Base-by-base conservation (phyloP, 148 eudicot species). In the Pouteria glomerata region DNA sequence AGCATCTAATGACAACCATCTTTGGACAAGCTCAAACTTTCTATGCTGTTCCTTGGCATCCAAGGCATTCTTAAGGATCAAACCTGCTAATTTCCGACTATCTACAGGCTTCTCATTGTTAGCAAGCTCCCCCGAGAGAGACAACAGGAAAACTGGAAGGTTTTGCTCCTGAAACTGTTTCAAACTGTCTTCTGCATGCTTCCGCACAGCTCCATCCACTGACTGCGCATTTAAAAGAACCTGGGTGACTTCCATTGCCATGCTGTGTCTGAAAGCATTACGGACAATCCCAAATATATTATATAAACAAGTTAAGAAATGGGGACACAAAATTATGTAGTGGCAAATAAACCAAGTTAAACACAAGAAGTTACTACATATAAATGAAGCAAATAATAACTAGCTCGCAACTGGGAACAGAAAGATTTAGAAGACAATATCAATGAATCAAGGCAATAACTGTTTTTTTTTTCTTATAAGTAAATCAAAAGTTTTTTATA, bases 41-140 rank as follows among this genome's bases (percentile, higher is more conserved):
- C 95, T 86, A 71, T 85, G 98, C 63, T 91, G 97, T 76, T 94
- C 98, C 77, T 94, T 89, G 31, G 98, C 98, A 81, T 94, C 98
- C 80, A 94, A 78, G 27, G 97, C 97, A 84, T 91, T 94, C 76
- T 94, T 94, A 39, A 94, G 89, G 59, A 91, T 78, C 77, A 91
- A 86, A 71, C 98, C 98, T 0, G 93, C 97, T 57, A 94, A 74
- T 70, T 85, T 94, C 57, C 98, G 90, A 52, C 97, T 91, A 45
- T 91, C 97, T 41, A 83, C 84, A 42, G 97, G 97, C 80, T 94
- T 91, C 73, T 88, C 93, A 58, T 93, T 91, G 55, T 79, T 89
- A 61, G 89, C 88, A 73, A 93, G 90, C 87, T 93, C 98, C 33
- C 89, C 92, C 19, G 98, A 87, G 23, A 93, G 88, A n/a, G 98